A percentile compares a stretch with the other conserved stretches of the same genome.
phyloP scores from a whole-genome alignment of 108 stramenopile species.

The Conticribra guillardii region DNA sequence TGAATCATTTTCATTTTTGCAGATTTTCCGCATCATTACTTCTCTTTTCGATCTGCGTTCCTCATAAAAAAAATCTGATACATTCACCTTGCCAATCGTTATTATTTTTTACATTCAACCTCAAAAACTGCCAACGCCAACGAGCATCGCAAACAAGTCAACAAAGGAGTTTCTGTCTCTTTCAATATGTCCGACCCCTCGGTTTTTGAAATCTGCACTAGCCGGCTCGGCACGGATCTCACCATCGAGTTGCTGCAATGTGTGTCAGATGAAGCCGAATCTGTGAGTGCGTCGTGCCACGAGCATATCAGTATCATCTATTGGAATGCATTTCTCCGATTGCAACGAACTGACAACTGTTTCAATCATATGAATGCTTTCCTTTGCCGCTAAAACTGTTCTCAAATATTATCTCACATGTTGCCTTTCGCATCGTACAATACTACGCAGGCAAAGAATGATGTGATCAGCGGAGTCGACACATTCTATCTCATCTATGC shows the following conservation, averaged over 20 bases:
- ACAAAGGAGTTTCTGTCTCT: no score
- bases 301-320: neutral
- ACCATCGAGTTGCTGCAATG: slow-evolving; percentile 28
- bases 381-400: neutral
- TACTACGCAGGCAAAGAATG: slow-evolving; percentile 15
- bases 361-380: neutral
- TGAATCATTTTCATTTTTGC: no score
- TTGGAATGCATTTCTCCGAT: neutral
- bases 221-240: slow-evolving; percentile 17
- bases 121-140: no score
- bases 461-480: slow-evolving; percentile 57
- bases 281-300: slow-evolving; percentile 8
- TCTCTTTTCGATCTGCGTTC: no score
- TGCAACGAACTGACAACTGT: neutral
- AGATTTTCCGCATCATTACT: no score
- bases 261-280: slow-evolving; percentile 24
- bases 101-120: no score
- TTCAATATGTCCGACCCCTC: slow-evolving; percentile 2
- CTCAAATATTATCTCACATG: neutral
- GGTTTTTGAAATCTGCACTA: slow-evolving; percentile 7
- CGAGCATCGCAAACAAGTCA: no score
- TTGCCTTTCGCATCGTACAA: neutral
- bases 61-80: no score
- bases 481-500: slow-evolving; percentile 83
- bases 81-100: no score